phyloP scores from a whole-genome alignment of 2,329 filamentous ascomycete genomes.

The Penicillium digitatum region DNA sequence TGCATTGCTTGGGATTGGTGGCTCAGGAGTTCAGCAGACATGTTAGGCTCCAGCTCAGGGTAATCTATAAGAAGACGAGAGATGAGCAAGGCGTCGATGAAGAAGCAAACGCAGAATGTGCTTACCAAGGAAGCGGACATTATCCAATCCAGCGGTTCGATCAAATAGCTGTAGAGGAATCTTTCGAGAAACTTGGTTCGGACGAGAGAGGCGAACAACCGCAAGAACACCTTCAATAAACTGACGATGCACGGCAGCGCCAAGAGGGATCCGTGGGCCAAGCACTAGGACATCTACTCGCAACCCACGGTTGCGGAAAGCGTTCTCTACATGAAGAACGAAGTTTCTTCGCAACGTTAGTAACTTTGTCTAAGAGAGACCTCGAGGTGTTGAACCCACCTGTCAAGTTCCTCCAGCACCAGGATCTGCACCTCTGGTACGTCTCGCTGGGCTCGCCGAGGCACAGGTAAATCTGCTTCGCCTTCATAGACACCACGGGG shows the following conservation, averaged over 20 bases:
- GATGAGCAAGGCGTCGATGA: conserved; percentile 12
- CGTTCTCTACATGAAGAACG: conserved; percentile 73
- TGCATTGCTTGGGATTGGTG: conserved; percentile 48
- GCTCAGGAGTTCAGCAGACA: conserved; percentile 75
- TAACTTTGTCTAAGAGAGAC: neutral
- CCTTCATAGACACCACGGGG: conserved; percentile 52
- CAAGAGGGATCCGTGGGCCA: conserved; percentile 69
- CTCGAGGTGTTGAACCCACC: conserved; percentile 31
- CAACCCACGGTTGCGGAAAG: conserved; percentile 68
- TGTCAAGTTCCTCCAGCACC: conserved; percentile 70
- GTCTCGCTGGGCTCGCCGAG: conserved; percentile 66
- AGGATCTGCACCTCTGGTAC: conserved; percentile 89
- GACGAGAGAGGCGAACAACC: conserved; percentile 70
- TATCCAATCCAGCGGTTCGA: conserved; percentile 66
- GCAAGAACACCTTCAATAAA: conserved; percentile 85
- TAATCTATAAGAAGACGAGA: conserved; percentile 57
- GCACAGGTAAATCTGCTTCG: conserved; percentile 65
- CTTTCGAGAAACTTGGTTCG: conserved; percentile 65
- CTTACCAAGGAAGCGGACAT: conserved; percentile 71
- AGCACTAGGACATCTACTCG: conserved; percentile 76
- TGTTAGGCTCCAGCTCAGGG: conserved; percentile 69
- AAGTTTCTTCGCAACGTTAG: conserved; percentile 58
- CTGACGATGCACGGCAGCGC: conserved; percentile 76
- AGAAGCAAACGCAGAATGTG: neutral
- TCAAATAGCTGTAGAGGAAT: conserved; percentile 84